These are phyloP conservation scores for Alternaria gansuensis DNA, from an alignment of 2,329 filamentous ascomycete genomes.

Conservation along the genomic window DNA sequence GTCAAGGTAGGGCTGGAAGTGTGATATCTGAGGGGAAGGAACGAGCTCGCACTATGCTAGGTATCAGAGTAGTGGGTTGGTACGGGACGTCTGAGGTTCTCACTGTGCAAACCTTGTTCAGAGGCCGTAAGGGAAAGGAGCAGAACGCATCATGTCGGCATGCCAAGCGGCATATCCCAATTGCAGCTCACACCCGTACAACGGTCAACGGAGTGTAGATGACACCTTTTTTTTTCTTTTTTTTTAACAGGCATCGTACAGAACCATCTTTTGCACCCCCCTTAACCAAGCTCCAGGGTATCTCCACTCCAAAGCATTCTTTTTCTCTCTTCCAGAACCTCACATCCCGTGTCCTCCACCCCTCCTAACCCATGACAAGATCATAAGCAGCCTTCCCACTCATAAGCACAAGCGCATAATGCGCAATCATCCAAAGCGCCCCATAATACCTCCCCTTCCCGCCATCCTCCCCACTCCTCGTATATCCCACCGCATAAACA, in stretches of 20 bases:
- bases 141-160: neutral
- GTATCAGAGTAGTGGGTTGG: neutral
- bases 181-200: neutral
- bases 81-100: neutral
- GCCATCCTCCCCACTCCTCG: constrained; percentile 47
- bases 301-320: neutral
- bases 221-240: neutral
- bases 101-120: neutral
- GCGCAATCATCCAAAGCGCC: constrained; percentile 43
- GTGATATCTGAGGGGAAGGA: neutral
- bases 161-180: neutral
- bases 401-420: constrained; percentile 42
- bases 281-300: neutral
- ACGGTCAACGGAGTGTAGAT: neutral
- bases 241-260: neutral
- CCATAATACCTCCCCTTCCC: constrained; percentile 58
- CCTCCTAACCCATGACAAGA: constrained; percentile 28
- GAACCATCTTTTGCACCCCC: neutral
- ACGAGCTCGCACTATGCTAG: neutral
- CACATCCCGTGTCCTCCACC: neutral
- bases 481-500: constrained; percentile 61
- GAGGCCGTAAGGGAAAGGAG: neutral
- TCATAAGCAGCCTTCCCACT: constrained; percentile 41
- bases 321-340: too few relatives aligned
- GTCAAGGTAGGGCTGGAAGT: neutral